phyloP scores from a whole-genome alignment of 208 protist species.

The Trypanosoma caninum region DNA sequence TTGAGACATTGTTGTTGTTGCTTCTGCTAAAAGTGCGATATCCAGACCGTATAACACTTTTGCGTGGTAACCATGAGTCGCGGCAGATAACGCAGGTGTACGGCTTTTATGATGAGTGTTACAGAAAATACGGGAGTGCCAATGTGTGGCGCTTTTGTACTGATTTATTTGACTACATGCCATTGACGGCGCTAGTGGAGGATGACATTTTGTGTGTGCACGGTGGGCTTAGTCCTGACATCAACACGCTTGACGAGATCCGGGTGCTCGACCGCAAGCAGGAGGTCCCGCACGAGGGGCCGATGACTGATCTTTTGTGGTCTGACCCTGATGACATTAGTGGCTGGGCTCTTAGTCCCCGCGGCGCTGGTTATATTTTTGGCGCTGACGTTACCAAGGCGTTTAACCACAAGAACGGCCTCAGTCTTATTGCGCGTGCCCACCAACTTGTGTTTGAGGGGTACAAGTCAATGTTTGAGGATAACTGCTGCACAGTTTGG shows the following conservation, averaged over 20 bases:
- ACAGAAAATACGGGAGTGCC: conserved; percentile 76
- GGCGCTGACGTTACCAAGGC: conserved; percentile 65
- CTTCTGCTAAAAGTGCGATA: conserved; percentile 92
- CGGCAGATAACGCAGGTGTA: conserved; percentile 84
- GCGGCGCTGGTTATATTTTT: conserved; percentile 88
- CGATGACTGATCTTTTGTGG: conserved; percentile 87
- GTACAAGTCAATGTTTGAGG: conserved; percentile 93
- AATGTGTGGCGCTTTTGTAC: conserved; percentile 98
- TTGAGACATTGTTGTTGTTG: conserved; percentile 93
- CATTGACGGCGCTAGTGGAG: conserved; percentile 97
- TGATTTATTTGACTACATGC: conserved; percentile 99
- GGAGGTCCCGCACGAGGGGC: conserved; percentile 86
- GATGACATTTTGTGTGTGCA: conserved; percentile 96
- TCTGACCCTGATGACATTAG: conserved; percentile 88
- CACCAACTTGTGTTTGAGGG: conserved; percentile 95
- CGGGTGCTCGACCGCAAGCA: conserved; percentile 70
- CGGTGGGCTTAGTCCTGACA: conserved; percentile 96
- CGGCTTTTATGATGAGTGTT: conserved; percentile 93
- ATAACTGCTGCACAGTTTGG: conserved; percentile 94
- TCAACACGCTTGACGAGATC: conserved; percentile 89
- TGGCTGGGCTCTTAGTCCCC: conserved; percentile 73
- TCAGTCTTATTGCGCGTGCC: conserved; percentile 82
- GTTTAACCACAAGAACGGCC: conserved; percentile 82
- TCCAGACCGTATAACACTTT: conserved; percentile 76
- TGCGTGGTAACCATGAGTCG: conserved; percentile 93